These are phyloP conservation scores for Teratosphaeria viscida DNA, from an alignment of 2,329 filamentous ascomycete species.

Conservation along the genomic window DNA sequence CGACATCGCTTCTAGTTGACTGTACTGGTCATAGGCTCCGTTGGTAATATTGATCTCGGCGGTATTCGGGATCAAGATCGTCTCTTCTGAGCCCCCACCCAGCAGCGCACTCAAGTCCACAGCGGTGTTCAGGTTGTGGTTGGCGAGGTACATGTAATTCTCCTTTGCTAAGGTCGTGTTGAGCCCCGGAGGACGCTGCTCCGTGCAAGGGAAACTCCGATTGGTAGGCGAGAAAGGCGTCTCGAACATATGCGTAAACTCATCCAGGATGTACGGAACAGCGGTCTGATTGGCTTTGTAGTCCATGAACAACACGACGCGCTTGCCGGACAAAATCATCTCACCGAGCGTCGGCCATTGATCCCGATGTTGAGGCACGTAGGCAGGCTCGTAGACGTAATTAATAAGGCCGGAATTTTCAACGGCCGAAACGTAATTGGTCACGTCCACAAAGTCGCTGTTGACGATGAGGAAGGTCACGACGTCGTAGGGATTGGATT, in stretches of 20 bases:
- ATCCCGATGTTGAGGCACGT: slow-evolving; percentile 57
- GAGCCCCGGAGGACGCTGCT: slow-evolving; percentile 65
- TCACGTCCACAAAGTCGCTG: slow-evolving; percentile 58
- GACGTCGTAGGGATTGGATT: slow-evolving; percentile 70
- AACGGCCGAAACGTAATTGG: slow-evolving; percentile 57
- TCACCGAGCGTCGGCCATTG: slow-evolving; percentile 77
- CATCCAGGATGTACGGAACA: slow-evolving; percentile 75
- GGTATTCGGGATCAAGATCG: slow-evolving; percentile 61
- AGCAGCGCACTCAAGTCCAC: slow-evolving; percentile 48
- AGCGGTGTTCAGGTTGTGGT: slow-evolving; percentile 82
- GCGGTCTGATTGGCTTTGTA: slow-evolving; percentile 69
- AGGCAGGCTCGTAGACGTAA: slow-evolving; percentile 63
- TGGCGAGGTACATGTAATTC: slow-evolving; percentile 66
- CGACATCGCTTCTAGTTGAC: slow-evolving; percentile 55
- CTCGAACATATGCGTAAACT: slow-evolving; percentile 86
- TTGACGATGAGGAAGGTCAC: slow-evolving; percentile 82
- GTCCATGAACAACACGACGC: slow-evolving; percentile 73
- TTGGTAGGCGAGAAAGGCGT: slow-evolving; percentile 70
- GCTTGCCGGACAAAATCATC: slow-evolving; percentile 57
- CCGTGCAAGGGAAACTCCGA: slow-evolving; percentile 62
- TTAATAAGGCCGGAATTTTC: slow-evolving; percentile 59
- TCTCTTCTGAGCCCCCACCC: slow-evolving; percentile 29
- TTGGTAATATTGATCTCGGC: slow-evolving; percentile 64
- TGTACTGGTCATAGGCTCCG: slow-evolving; percentile 46
- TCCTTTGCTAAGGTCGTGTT: slow-evolving; percentile 38